Base-by-base conservation (phyloP, 2,329 filamentous ascomycete genomes). In the Septoria linicola region DNA sequence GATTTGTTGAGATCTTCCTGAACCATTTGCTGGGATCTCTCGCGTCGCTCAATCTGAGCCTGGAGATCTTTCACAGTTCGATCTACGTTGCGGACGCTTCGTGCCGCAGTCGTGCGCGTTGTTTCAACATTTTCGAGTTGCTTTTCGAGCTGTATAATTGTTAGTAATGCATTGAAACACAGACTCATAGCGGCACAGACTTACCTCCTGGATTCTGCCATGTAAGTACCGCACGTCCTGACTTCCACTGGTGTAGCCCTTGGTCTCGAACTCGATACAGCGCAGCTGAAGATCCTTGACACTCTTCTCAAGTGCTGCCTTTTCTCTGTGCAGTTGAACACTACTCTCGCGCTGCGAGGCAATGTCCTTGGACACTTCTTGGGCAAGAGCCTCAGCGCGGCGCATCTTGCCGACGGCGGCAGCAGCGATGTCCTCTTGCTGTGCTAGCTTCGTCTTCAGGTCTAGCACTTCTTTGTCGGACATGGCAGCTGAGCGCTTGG, bases 391-490 rank as follows among this genome's bases (percentile, higher is more conserved):
- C 66, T 99, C 92, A 2, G 93, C 89, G 19, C 92, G 85, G 49
- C 92, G 83, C 93, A 99, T 99, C 77, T 97, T 97, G 64, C 93
- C 92, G 34, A 97, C 86, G 0, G 92, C 92, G 3, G 93, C 92
- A 1, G 87, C 82, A 8, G 90, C 88, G 52, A 97, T 85, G 67
- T 99, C 92, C 71, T 97, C 89, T 65, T 96, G 89, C 65, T 96
- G 90, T 3, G 92, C 92, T 27, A 97, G 80, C 59, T 80, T 85
- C 8, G 89, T 87, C 73, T 93, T 96, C 58, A 99, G 81, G 54
- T 95, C 89, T 4, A 99, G 78, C 19, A 97, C 80, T 70, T 96
- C 88, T 63, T 86, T 88, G 71, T 97, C 92, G 64, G 91, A 85
- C 59, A 82, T 85, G 20, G 93, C 93, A 7, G 90, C 91, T 66